phyloP scores from a whole-genome alignment of 2,329 filamentous ascomycete genomes.

The Apiospora marii region DNA sequence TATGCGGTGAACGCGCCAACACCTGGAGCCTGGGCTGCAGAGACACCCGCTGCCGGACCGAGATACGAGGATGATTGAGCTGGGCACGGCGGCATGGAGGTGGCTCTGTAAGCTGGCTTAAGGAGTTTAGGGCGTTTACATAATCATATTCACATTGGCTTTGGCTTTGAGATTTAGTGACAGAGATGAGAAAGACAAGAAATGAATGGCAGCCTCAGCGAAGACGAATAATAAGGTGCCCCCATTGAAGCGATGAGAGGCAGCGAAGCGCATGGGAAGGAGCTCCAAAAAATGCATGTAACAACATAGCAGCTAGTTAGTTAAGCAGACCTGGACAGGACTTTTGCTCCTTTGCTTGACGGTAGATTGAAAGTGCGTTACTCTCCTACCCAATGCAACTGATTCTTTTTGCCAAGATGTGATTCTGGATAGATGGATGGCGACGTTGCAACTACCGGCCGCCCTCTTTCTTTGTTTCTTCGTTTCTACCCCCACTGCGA shows the following conservation, averaged over 20 bases:
- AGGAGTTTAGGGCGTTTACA: conserved; percentile 12
- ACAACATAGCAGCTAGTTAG: not conserved
- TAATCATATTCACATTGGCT: conserved; percentile 12
- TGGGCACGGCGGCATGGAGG: not conserved
- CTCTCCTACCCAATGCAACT: not conserved
- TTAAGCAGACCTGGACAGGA: not conserved
- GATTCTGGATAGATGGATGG: not conserved
- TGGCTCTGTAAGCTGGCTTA: conserved; percentile 3
- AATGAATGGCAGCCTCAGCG: not conserved
- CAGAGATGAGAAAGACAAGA: not conserved
- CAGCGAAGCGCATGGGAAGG: not conserved
- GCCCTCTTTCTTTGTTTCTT: not conserved
- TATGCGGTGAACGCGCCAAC: conserved; percentile 66
- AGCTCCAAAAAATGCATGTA: not conserved
- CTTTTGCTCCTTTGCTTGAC: not conserved
- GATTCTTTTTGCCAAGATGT: conserved; percentile 3
- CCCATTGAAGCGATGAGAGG: not conserved
- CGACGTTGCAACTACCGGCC: not conserved
- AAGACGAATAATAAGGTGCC: not conserved
- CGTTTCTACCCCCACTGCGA: not conserved
- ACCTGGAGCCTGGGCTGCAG: conserved; percentile 55
- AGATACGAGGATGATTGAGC: conserved; percentile 42
- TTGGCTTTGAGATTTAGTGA: conserved; percentile 11
- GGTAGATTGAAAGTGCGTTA: not conserved
- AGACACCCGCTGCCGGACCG: conserved; percentile 42